Evolutionary conservation across 257 asterid species (phyloP).

Genomic region (Oldenlandia corymbosa): DNA sequence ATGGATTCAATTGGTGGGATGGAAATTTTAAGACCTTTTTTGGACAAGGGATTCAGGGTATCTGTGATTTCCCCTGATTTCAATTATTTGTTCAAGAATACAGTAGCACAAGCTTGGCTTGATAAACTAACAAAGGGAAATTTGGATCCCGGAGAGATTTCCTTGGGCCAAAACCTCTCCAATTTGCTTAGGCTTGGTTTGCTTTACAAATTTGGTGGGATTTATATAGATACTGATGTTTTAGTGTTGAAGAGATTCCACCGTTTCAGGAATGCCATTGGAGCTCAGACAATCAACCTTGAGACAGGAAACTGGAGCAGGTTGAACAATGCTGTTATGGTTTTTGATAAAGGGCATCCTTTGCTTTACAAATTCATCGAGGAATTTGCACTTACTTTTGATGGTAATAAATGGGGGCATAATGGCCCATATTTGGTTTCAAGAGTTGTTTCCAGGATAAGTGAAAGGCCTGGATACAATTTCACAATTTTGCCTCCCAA

Average conservation of each 20-base stretch:
- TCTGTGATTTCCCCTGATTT: constrained; percentile 67
- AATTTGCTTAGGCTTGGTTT: constrained; percentile 78
- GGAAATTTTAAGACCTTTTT: constrained; percentile 53
- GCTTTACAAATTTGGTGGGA: constrained; percentile 80
- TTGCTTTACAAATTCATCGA: constrained; percentile 72
- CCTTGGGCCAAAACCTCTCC: constrained; percentile 81
- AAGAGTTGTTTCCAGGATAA: constrained; percentile 64
- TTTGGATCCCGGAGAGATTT: constrained; percentile 63
- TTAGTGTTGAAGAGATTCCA: constrained; percentile 48
- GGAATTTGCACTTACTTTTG: constrained; percentile 86
- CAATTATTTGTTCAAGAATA: constrained; percentile 51
- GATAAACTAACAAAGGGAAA: constrained; percentile 49
- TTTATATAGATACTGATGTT: constrained; percentile 78
- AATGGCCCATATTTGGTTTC: constrained; percentile 94
- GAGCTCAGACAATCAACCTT: constrained; percentile 66
- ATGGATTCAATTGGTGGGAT: constrained; percentile 61
- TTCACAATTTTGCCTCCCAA: constrained; percentile 57
- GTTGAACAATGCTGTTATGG: constrained; percentile 83
- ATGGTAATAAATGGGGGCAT: constrained; percentile 97
- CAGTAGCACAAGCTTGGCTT: constrained; percentile 67
- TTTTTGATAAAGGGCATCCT: constrained; percentile 77
- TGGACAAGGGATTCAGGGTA: constrained; percentile 46
- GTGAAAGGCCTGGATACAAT: constrained; percentile 51
- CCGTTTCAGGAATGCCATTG: constrained; percentile 50
- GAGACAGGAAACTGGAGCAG: constrained; percentile 74